Conservation (phyloP, 805 yeast genomes). For the Suhomyces xylopsoci region DNA sequence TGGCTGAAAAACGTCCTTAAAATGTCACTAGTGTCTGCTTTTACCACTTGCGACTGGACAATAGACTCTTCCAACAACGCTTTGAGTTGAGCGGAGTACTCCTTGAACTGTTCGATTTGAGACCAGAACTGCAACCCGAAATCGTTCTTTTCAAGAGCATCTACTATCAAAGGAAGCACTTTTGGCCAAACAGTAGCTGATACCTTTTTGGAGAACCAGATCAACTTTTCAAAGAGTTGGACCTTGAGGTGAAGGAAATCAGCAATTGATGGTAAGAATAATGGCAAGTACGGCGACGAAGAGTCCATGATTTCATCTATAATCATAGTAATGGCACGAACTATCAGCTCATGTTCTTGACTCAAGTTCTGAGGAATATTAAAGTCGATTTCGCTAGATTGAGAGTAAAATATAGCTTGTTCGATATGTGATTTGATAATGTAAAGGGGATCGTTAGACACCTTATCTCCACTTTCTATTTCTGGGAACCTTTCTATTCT, state of each 20-base stretch:
- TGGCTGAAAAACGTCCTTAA: slow-evolving; percentile 27
- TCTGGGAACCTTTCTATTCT: slow-evolving; percentile 49
- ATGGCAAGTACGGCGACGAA: slow-evolving; percentile 54
- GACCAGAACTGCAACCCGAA: slow-evolving; percentile 48
- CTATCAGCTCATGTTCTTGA: slow-evolving; percentile 12
- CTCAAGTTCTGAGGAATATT: slow-evolving; percentile 40
- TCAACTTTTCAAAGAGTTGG: slow-evolving; percentile 41
- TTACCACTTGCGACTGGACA: slow-evolving; percentile 6
- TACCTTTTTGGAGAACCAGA: slow-evolving; percentile 45
- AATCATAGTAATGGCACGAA: slow-evolving; percentile 45
- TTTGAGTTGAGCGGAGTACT: slow-evolving; percentile 7
- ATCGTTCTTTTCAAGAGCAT: slow-evolving; percentile 32
- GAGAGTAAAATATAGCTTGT: slow-evolving; percentile 73
- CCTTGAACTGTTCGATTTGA: slow-evolving; percentile 9
- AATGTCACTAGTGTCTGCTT: not conserved
- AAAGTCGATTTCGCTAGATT: slow-evolving; percentile 44
- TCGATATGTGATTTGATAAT: slow-evolving; percentile 72
- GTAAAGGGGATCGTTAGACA: slow-evolving; percentile 10
- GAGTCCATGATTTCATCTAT: slow-evolving; percentile 57
- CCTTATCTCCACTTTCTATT: slow-evolving; percentile 12
- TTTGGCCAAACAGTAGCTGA: slow-evolving; percentile 37
- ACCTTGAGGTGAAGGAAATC: slow-evolving; percentile 53
- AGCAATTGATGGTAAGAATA: slow-evolving; percentile 46
- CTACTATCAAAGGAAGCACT: slow-evolving; percentile 34
- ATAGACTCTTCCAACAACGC: slow-evolving; percentile 10